Conservation (phyloP, 805 yeast species). For the Starmerella sp. region DNA sequence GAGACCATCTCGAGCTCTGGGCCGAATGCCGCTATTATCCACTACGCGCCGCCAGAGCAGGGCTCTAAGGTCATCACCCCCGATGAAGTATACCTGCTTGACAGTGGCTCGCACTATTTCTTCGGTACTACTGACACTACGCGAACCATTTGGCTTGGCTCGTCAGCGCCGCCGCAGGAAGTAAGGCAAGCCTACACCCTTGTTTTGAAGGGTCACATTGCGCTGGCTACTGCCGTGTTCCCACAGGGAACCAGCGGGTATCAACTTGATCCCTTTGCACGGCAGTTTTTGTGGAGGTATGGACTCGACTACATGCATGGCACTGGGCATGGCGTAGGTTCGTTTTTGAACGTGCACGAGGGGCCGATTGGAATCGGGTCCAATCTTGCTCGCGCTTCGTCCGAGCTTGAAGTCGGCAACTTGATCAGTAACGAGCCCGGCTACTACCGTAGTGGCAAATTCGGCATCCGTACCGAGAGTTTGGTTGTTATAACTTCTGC, state of each 20-base stretch:
- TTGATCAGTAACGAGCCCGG: constrained; percentile 91
- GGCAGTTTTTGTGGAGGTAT: constrained; percentile 68
- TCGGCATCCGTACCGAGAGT: constrained; percentile 83
- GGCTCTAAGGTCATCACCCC: constrained; percentile 53
- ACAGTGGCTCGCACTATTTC: constrained; percentile 82
- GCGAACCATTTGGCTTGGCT: constrained; percentile 62
- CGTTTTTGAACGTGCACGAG: constrained; percentile 84
- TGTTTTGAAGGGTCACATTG: constrained; percentile 85
- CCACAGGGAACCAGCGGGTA: constrained; percentile 68
- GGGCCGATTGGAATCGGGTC: constrained; percentile 72
- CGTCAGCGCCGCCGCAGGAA: constrained; percentile 38
- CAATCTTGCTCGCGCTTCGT: constrained; percentile 30
- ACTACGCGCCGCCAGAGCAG: constrained; percentile 52
- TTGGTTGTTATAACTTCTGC: constrained; percentile 49
- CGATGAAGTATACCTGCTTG: constrained; percentile 59
- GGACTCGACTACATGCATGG: constrained; percentile 90
- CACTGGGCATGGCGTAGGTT: constrained; percentile 96
- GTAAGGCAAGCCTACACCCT: constrained; percentile 62
- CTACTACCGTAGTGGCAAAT: constrained; percentile 77
- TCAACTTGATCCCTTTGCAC: constrained; percentile 67
- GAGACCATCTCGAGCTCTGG: constrained; percentile 68
- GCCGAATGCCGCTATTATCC: constrained; percentile 66
- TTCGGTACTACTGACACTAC: constrained; percentile 98
- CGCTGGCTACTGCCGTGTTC: constrained; percentile 68
- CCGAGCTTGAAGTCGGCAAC: constrained; percentile 53